These are phyloP conservation scores for Trichoderma sp. DNA, from an alignment of 2,329 filamentous ascomycete species.

Conservation along the genomic window DNA sequence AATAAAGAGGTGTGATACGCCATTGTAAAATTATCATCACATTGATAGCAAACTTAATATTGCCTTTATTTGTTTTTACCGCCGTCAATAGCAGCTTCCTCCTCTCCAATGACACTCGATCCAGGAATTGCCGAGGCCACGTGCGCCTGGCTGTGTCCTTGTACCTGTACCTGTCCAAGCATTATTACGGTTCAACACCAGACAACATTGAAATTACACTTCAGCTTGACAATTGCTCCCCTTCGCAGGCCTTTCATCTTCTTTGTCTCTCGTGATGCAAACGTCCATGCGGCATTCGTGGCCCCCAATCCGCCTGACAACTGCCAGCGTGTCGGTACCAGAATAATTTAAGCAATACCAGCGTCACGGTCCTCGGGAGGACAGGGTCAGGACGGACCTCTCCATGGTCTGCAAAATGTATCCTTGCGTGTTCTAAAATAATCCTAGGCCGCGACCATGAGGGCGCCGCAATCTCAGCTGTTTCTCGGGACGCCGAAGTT, in stretches of 20 bases:
- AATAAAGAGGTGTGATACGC: neutral
- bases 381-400: conserved; percentile 11
- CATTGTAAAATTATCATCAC: neutral
- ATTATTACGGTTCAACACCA: neutral
- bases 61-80: neutral
- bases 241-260: neutral
- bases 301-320: neutral
- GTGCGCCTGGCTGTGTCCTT: neutral
- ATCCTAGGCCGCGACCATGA: conserved; percentile 4
- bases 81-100: neutral
- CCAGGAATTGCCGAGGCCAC: neutral
- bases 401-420: neutral
- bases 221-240: neutral
- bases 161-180: neutral
- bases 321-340: neutral
- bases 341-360: neutral
- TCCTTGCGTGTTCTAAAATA: conserved; percentile 13
- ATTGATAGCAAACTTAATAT: neutral
- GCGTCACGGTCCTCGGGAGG: neutral
- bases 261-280: neutral
- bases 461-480: conserved; percentile 10
- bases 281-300: neutral
- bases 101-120: neutral
- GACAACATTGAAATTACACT: neutral
- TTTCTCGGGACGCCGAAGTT: neutral